A percentile compares a stretch with the other conserved stretches of the same genome.
Evolutionary conservation across 768 basidiomycete species (phyloP).

Genomic region (Crepidotus variabilis): DNA sequence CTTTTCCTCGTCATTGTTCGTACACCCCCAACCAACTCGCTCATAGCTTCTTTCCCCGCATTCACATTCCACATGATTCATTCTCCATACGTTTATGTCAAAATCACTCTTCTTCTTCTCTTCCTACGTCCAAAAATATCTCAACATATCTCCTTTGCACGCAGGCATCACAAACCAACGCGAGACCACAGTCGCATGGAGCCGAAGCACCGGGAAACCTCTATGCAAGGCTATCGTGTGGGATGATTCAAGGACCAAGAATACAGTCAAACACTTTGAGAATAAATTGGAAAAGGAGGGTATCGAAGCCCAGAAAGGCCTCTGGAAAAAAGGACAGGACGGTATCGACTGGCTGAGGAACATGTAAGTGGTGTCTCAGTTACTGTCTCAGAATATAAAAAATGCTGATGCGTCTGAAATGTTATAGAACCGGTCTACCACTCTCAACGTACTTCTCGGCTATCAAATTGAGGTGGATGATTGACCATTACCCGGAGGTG

Average conservation of each 20-base stretch:
- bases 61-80: slow-evolving; percentile 9
- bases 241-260: slow-evolving; percentile 92
- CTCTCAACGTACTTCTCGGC: slow-evolving; percentile 98
- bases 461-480: slow-evolving; percentile 96
- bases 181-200: slow-evolving; percentile 95
- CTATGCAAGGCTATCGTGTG: slow-evolving; percentile 91
- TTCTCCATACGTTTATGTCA: neutral
- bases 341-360: slow-evolving; percentile 61
- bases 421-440: slow-evolving; percentile 79
- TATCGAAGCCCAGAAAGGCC: slow-evolving; percentile 64
- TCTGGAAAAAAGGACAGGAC: slow-evolving; percentile 68
- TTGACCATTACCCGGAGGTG: slow-evolving; percentile 79
- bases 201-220: slow-evolving; percentile 83
- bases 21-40: too few relatives aligned
- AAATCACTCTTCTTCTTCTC: slow-evolving; percentile 8
- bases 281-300: slow-evolving; percentile 69
- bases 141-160: slow-evolving; percentile 1
- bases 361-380: slow-evolving; percentile 44
- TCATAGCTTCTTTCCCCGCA: slow-evolving; percentile 5
- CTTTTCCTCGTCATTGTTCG: too few relatives aligned
- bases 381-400: slow-evolving; percentile 10
- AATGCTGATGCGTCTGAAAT: slow-evolving; percentile 6
- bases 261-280: slow-evolving; percentile 77
- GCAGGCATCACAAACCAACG: slow-evolving; percentile 95
- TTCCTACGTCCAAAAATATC: too few relatives aligned